These are phyloP conservation scores for Podospora anserina DNA, from an alignment of 495 filamentous ascomycete genomes.

Conservation along the genomic window DNA sequence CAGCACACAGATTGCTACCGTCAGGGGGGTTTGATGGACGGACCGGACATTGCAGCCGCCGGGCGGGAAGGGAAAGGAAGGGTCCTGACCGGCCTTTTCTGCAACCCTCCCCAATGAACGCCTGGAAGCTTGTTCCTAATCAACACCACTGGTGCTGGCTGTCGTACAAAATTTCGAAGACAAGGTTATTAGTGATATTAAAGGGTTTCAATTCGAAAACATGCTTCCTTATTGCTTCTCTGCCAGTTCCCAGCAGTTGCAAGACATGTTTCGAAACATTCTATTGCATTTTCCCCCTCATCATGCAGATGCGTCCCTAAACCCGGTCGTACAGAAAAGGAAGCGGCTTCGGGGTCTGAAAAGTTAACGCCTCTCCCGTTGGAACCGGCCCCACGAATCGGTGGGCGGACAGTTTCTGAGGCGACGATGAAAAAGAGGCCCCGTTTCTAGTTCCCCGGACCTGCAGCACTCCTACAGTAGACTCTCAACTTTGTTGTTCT, in stretches of 20 bases:
- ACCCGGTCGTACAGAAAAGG: not conserved
- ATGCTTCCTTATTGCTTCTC: conserved; percentile 2
- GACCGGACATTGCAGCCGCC: conserved; percentile 5
- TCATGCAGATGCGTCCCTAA: not conserved
- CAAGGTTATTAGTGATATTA: not conserved
- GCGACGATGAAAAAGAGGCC: not conserved
- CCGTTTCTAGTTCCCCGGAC: not conserved
- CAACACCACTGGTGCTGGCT: no score
- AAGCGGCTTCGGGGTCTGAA: not conserved
- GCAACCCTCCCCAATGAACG: not conserved
- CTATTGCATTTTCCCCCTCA: not conserved
- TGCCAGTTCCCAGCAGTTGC: not conserved
- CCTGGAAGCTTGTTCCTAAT: not conserved
- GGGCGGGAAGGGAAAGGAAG: not conserved
- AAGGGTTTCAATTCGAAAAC: not conserved
- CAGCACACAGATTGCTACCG: not conserved
- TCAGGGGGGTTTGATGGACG: not conserved
- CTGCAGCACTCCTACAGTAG: not conserved
- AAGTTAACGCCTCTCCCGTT: conserved; percentile 9
- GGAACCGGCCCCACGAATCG: not conserved
- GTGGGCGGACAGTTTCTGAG: not conserved
- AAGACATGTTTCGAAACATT: not conserved
- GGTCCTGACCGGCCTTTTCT: not conserved
- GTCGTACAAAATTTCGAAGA: not conserved
- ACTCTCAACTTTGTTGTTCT: not conserved